These are phyloP conservation scores for Backusella australiensis DNA, from an alignment of 192 early-diverging fungal genomes.

Conservation along the genomic window DNA sequence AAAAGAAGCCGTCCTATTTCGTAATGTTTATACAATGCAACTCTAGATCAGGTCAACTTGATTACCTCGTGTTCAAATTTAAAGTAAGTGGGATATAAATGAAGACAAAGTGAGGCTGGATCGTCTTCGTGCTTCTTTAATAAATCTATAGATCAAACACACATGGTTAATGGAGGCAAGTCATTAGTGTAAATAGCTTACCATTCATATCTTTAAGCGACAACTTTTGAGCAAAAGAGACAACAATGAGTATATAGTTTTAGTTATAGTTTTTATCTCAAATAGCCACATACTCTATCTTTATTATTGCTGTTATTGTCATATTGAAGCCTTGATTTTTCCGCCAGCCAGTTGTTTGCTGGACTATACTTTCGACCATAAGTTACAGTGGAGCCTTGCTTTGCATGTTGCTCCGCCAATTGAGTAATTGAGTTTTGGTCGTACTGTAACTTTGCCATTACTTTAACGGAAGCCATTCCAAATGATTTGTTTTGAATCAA, in stretches of 20 bases:
- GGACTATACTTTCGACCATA: background rate
- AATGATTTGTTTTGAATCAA: background rate
- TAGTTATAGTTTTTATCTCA: too few species aligned
- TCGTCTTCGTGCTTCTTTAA: constrained; percentile 47
- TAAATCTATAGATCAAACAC: constrained; percentile 34
- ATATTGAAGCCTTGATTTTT: background rate
- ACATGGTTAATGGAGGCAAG: background rate
- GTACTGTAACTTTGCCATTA: constrained; percentile 28
- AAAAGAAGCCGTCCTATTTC: constrained; percentile 48
- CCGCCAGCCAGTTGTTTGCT: constrained; percentile 7
- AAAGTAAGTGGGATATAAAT: constrained; percentile 71
- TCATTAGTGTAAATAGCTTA: background rate
- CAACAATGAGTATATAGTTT: background rate
- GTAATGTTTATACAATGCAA: too few species aligned
- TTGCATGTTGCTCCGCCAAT: constrained; percentile 27
- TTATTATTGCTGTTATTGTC: background rate
- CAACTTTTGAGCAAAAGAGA: background rate
- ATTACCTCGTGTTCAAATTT: constrained; percentile 64
- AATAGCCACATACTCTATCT: background rate
- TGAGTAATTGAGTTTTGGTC: constrained; percentile 29
- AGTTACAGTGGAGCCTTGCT: constrained; percentile 20
- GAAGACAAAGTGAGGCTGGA: constrained; percentile 59
- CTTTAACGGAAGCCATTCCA: constrained; percentile 29
- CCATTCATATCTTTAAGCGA: constrained; percentile 13
- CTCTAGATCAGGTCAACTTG: background rate